These are phyloP conservation scores for Colletotrichum destructivum DNA, from an alignment of 2,329 filamentous ascomycete species.

Conservation along the genomic window DNA sequence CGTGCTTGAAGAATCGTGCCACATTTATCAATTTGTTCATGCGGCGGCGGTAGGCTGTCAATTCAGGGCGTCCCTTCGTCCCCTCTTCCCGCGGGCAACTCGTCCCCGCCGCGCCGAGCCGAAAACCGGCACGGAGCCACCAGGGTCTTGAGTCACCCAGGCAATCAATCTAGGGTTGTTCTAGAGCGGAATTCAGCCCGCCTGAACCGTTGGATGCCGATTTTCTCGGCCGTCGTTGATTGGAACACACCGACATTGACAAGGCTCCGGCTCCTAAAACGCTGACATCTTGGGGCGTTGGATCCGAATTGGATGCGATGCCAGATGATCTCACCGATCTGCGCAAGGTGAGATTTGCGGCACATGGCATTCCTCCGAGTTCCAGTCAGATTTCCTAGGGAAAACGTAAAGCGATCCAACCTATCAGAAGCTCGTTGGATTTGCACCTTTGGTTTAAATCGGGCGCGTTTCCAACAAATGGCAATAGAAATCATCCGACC, in stretches of 20 bases:
- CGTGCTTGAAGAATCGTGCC: slow-evolving; percentile 14
- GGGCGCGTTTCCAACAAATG: neutral
- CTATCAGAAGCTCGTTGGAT: neutral
- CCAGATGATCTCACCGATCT: slow-evolving; percentile 7
- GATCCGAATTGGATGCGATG: neutral
- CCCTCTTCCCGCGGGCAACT: slow-evolving; percentile 36
- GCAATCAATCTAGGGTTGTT: neutral
- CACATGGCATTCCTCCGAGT: neutral
- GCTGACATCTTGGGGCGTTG: neutral
- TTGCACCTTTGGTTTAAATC: no score
- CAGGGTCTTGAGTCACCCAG: slow-evolving; percentile 3
- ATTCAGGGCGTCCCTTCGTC: slow-evolving; percentile 15
- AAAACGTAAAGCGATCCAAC: neutral
- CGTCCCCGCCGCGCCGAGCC: slow-evolving; percentile 28
- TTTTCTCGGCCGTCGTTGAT: neutral
- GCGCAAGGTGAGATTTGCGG: neutral
- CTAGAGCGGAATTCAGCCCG: slow-evolving; percentile 19
- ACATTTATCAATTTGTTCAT: slow-evolving; percentile 10
- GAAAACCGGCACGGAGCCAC: slow-evolving; percentile 40
- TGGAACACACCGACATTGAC: neutral
- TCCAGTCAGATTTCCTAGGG: neutral
- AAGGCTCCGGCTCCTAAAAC: neutral
- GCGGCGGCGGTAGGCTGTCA: neutral
- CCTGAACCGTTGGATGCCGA: neutral
- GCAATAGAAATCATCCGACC: no score